phyloP scores from a whole-genome alignment of 805 yeast species.

The Priceomyces melissophilus region DNA sequence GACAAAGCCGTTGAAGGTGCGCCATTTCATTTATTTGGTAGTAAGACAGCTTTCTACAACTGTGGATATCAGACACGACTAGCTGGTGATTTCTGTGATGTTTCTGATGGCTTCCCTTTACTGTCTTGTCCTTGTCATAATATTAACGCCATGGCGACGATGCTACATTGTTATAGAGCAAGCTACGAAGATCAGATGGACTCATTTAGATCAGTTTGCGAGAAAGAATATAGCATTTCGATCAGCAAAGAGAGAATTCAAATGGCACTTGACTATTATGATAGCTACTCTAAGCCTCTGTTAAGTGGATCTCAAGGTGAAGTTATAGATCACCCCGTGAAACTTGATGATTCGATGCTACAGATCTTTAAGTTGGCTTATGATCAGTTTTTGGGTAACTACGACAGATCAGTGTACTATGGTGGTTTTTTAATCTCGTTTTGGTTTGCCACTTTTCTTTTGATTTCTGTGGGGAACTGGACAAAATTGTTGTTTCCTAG shows the following conservation, averaged over 20 bases:
- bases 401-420: slow-evolving; percentile 41
- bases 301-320: slow-evolving; percentile 5
- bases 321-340: slow-evolving; percentile 19
- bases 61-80: slow-evolving; percentile 25
- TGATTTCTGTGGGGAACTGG: slow-evolving; percentile 32
- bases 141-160: slow-evolving; percentile 32
- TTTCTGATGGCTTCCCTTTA: not conserved
- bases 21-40: slow-evolving; percentile 29
- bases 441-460: slow-evolving; percentile 27
- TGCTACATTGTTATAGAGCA: slow-evolving; percentile 30
- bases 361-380: slow-evolving; percentile 22
- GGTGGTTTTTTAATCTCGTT: slow-evolving; percentile 32
- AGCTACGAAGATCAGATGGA: slow-evolving; percentile 22
- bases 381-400: slow-evolving; percentile 39
- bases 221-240: slow-evolving; percentile 13
- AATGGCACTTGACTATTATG: slow-evolving; percentile 17
- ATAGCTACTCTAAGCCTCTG: slow-evolving; percentile 11
- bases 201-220: slow-evolving; percentile 25
- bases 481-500: slow-evolving; percentile 25
- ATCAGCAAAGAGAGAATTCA: slow-evolving; percentile 21
- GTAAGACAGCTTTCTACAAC: slow-evolving; percentile 27
- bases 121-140: slow-evolving; percentile 25
- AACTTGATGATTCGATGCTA: slow-evolving; percentile 19
- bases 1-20: slow-evolving; percentile 23
- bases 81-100: slow-evolving; percentile 19